These are phyloP conservation scores for Ploettnerulaceae sp. DNA, from an alignment of 2,329 filamentous ascomycete genomes.

Conservation along the genomic window DNA sequence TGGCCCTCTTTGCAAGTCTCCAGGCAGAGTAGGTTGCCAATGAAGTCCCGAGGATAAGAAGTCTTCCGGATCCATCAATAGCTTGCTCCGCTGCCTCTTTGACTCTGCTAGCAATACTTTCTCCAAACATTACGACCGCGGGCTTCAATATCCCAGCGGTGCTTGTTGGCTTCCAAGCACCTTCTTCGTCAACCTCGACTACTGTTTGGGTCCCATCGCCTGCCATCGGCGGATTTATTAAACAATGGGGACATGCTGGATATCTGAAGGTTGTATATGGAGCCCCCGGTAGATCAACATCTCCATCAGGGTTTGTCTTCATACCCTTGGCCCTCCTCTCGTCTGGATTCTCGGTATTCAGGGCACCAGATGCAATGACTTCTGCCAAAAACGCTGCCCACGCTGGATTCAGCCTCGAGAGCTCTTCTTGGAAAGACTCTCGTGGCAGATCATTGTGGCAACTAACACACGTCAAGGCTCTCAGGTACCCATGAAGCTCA, in stretches of 20 bases:
- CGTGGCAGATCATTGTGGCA: conserved; percentile 70
- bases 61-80: conserved; percentile 67
- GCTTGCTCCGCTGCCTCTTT: conserved; percentile 75
- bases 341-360: conserved; percentile 70
- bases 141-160: conserved; percentile 83
- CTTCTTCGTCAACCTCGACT: conserved; percentile 72
- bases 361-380: conserved; percentile 67
- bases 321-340: conserved; percentile 65
- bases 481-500: conserved; percentile 88
- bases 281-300: conserved; percentile 82
- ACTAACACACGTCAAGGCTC: conserved; percentile 73
- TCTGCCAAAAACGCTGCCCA: conserved; percentile 76
- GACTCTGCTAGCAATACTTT: conserved; percentile 66
- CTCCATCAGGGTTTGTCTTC: conserved; percentile 87
- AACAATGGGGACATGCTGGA: conserved; percentile 78
- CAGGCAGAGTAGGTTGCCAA: conserved; percentile 94
- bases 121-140: conserved; percentile 93
- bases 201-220: conserved; percentile 49
- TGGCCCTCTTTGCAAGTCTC: conserved; percentile 78
- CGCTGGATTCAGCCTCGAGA: conserved; percentile 75
- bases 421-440: conserved; percentile 66
- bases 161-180: conserved; percentile 65
- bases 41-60: conserved; percentile 83
- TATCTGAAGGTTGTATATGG: conserved; percentile 89
- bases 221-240: conserved; percentile 55